A percentile compares a stretch with the other conserved stretches of the same genome.
phyloP scores from a whole-genome alignment of 2,329 filamentous ascomycete genomes.

The Sphaerulina vaccinii region DNA sequence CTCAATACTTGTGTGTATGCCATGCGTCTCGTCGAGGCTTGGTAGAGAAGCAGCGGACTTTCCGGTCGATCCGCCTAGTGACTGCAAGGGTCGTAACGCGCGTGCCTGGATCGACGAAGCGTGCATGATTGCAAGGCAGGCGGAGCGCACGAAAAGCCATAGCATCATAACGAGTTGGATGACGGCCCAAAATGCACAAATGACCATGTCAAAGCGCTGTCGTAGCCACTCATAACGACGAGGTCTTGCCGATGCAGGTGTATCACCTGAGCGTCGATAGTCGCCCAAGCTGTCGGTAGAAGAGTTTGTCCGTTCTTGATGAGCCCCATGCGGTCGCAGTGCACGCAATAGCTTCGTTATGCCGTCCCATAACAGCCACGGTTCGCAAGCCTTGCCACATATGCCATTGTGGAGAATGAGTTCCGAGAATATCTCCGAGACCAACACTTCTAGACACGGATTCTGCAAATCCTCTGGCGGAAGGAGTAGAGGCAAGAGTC shows the following conservation, averaged over 20 bases:
- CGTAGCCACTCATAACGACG: conserved; percentile 8
- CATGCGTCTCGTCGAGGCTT: neutral
- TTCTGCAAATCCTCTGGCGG: conserved; percentile 93
- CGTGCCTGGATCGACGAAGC: conserved; percentile 66
- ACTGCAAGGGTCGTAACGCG: conserved; percentile 27
- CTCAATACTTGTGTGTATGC: conserved; percentile 4
- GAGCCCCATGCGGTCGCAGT: conserved; percentile 29
- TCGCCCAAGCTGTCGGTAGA: conserved; percentile 39
- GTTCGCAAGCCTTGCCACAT: conserved; percentile 76
- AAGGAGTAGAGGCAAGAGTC: conserved; percentile 75
- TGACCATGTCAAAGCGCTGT: conserved; percentile 23
- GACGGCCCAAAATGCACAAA: conserved; percentile 20
- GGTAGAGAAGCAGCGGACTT: neutral
- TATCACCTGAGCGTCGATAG: conserved; percentile 53
- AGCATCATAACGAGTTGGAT: conserved; percentile 22
- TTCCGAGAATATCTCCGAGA: conserved; percentile 85
- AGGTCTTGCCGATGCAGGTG: conserved; percentile 29
- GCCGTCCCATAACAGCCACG: conserved; percentile 84
- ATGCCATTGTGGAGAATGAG: conserved; percentile 82
- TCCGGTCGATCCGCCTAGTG: conserved; percentile 3
- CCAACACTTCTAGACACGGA: conserved; percentile 75
- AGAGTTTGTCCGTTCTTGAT: conserved; percentile 18
- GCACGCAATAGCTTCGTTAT: conserved; percentile 67
- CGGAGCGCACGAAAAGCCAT: conserved; percentile 61
- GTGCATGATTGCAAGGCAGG: conserved; percentile 63